Base-by-base conservation (phyloP, 2,329 filamentous ascomycete species). In the Ophiostoma tasmaniense region DNA sequence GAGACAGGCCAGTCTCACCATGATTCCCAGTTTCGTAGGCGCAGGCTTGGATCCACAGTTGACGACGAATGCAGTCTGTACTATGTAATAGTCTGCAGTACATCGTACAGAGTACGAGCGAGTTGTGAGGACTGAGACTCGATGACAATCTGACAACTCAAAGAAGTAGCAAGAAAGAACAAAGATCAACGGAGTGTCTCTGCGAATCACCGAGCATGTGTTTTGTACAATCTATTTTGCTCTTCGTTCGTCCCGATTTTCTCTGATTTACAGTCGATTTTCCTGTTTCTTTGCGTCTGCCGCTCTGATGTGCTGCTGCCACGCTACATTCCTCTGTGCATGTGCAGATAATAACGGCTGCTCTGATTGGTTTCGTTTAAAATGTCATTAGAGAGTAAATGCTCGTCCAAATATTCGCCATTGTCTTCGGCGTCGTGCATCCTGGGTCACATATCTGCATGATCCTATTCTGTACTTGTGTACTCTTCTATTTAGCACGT, bases 351-450 rank as follows among this genome's bases (percentile, higher is more conserved):
- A 45, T n/a, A 45, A 45, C 42, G n/a, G 42, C 17, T 30, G 59
- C 14, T 62, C 25, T 33, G 8, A 64, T 37, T 37, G 61, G 33
- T 17, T 20, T 37, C 20, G 6, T 33, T 33, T 33, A 33, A 33
- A 33, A 2, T 6, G 8, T 6, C 33, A 33, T 33, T 33, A 33
- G 1, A 33, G 8, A 33, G 33, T n/a, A 22, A 22, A 37, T 37
- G 20, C 61, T 64, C 61, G 61, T 64, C 61, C 61, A 64, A 64
- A 64, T 64, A 39, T 64, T 64, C 61, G 61, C 61, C 61, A 64
- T 37, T 37, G 30, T 37, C 61, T 22, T 64, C 61, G 61, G 61
- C 33, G 33, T 14, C 14, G 22, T 61, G 55, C 55, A 37, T 22
- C 20, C 10, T 10, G 33, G 33, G 61, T 37, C 55, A 61, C 55